These are phyloP conservation scores for Grosmannia clavigera DNA, from an alignment of 2,329 filamentous ascomycete species.

Conservation along the genomic window DNA sequence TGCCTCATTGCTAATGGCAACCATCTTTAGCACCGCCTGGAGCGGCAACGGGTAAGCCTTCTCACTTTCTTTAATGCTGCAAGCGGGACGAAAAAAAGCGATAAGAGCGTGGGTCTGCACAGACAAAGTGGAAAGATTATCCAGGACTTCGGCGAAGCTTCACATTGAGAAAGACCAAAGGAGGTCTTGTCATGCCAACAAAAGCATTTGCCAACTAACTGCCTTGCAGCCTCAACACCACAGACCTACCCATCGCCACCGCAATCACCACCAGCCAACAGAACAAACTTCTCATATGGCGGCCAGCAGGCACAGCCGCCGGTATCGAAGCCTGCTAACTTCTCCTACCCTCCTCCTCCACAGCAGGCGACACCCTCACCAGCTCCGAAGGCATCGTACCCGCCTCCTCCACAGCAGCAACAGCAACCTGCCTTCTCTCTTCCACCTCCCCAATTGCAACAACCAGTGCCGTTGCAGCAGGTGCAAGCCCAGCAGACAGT, in stretches of 20 bases:
- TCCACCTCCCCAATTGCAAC: conserved; percentile 13
- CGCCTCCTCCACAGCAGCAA: conserved; percentile 18
- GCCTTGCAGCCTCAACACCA: conserved; percentile 1
- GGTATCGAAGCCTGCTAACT: conserved; percentile 12
- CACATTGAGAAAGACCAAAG: background rate
- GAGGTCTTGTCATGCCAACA: background rate
- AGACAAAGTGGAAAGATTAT: background rate
- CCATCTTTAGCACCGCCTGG: conserved; percentile 13
- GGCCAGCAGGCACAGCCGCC: conserved; percentile 17
- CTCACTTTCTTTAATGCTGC: background rate
- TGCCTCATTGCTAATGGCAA: background rate
- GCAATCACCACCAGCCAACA: conserved; percentile 22
- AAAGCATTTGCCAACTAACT: background rate
- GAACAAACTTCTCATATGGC: conserved; percentile 24
- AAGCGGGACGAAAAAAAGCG: background rate
- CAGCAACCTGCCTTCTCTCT: conserved; percentile 18
- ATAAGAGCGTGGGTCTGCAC: background rate
- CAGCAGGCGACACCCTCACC: conserved; percentile 19
- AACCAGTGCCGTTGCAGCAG: conserved; percentile 13
- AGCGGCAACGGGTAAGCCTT: conserved; percentile 3
- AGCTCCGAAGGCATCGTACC: conserved; percentile 20
- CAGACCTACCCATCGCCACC: conserved; percentile 23
- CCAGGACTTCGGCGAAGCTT: background rate
- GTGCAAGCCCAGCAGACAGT: conserved; percentile 18
- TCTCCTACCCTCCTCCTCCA: conserved; percentile 23